phyloP scores from a whole-genome alignment of 805 yeast species.

The Kluyveromyces aestuarii region DNA sequence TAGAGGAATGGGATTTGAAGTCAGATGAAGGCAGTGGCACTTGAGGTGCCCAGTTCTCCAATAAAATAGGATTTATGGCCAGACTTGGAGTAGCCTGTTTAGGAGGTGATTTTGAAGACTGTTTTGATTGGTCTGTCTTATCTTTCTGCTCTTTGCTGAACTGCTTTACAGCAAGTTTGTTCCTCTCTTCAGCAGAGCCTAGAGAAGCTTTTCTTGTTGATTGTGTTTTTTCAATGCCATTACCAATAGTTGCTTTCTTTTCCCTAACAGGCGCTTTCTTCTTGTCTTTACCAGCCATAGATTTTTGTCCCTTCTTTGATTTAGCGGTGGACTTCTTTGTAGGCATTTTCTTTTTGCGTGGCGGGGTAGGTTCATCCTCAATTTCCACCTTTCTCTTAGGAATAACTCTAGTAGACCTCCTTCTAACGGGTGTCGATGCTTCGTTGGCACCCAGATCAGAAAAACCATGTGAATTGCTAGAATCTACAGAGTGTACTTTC shows the following conservation, averaged over 20 bases:
- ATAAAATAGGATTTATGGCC: slow-evolving; percentile 1
- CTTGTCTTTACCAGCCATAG: neutral
- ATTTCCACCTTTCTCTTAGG: slow-evolving; percentile 7
- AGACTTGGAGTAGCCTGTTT: slow-evolving; percentile 17
- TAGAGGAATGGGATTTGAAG: slow-evolving; percentile 14
- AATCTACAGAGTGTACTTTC: slow-evolving; percentile 8
- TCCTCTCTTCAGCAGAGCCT: neutral
- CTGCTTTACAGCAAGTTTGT: neutral
- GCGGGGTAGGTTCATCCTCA: slow-evolving; percentile 5
- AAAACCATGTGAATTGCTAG: slow-evolving; percentile 8
- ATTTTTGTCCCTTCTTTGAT: slow-evolving; percentile 2
- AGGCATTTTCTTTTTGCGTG: slow-evolving; percentile 2
- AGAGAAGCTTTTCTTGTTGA: neutral
- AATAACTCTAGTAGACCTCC: slow-evolving; percentile 6
- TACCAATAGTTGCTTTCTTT: neutral
- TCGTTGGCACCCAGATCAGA: slow-evolving; percentile 3
- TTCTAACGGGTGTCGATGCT: slow-evolving; percentile 1
- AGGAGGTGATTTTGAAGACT: slow-evolving; percentile 1
- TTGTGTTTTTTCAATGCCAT: neutral
- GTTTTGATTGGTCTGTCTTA: neutral
- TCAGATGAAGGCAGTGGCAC: slow-evolving; percentile 16
- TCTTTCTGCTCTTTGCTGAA: neutral
- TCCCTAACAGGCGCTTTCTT: neutral
- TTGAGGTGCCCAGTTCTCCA: slow-evolving; percentile 22
- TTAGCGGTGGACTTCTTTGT: slow-evolving; percentile 4